These are phyloP conservation scores for Thozetella sp. DNA, from an alignment of 495 filamentous ascomycete genomes.

Conservation along the genomic window DNA sequence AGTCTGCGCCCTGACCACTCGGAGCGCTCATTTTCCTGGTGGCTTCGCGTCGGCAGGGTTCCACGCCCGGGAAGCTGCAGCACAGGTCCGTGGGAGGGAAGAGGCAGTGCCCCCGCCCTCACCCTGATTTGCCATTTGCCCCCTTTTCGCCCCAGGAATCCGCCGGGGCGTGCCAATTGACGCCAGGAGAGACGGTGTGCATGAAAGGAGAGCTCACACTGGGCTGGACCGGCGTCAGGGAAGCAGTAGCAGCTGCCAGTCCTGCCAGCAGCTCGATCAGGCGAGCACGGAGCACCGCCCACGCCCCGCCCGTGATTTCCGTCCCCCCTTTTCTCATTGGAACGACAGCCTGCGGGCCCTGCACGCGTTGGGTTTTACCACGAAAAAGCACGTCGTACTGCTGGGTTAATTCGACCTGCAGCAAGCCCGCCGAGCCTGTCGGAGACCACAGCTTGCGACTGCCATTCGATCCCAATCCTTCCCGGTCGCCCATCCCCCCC, in stretches of 20 bases:
- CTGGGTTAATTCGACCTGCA: constrained; percentile 21
- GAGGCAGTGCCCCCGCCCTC: background rate
- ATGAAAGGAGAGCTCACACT: background rate
- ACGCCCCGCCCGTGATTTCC: background rate
- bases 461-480: constrained; percentile 24
- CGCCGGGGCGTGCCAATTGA: background rate
- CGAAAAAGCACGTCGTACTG: constrained; percentile 32
- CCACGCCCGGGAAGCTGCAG: background rate
- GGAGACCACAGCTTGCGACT: constrained; percentile 28
- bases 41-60: background rate
- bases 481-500: constrained; percentile 1
- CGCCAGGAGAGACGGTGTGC: background rate
- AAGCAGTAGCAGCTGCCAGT: constrained; percentile 1
- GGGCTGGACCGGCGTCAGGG: background rate
- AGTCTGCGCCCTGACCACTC: background rate
- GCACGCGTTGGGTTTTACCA: constrained; percentile 34
- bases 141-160: background rate
- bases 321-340: constrained; percentile 11
- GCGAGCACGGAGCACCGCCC: constrained; percentile 1
- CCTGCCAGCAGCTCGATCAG: too few relatives aligned
- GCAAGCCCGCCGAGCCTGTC: constrained; percentile 19
- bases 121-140: background rate
- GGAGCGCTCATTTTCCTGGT: background rate
- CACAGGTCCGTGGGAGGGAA: background rate
- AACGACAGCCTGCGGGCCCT: constrained; percentile 7